Conservation (phyloP, 2,329 filamentous ascomycete genomes). For the Alternaria incomplexa region DNA sequence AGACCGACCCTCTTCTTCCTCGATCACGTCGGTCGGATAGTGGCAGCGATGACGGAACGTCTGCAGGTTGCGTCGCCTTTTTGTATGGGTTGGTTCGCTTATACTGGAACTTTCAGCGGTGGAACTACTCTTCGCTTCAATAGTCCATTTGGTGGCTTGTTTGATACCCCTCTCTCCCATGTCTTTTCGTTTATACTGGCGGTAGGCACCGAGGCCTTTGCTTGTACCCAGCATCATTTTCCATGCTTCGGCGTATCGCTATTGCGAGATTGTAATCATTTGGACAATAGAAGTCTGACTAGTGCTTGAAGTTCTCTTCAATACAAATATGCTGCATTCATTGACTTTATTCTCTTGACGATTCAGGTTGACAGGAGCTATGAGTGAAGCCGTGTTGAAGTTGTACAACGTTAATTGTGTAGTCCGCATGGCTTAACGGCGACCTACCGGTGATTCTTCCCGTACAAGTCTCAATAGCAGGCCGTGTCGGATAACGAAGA, state of each 20-base stretch:
- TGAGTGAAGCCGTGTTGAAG: not conserved
- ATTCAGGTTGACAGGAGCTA: not conserved
- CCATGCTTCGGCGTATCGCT: not conserved
- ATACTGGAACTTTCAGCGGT: not conserved
- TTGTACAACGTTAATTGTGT: not conserved
- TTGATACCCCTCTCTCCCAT: not conserved
- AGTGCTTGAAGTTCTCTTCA: not conserved
- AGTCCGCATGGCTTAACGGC: not conserved
- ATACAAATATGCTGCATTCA: not conserved
- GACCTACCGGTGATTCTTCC: not conserved
- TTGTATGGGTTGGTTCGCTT: not conserved
- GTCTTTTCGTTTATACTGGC: not conserved
- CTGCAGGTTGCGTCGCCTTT: not conserved
- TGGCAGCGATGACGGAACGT: not conserved
- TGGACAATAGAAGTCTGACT: not conserved
- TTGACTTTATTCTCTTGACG: not conserved
- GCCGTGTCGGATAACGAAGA: not conserved
- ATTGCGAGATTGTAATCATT: not conserved
- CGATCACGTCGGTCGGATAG: not conserved
- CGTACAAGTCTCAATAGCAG: not conserved
- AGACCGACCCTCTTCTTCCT: not conserved
- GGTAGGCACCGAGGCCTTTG: not conserved
- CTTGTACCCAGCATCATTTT: not conserved
- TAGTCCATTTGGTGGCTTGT: not conserved
- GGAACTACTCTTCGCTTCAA: not conserved